Conservation (phyloP, 306 rosid genomes). For the Rosa chinensis region DNA sequence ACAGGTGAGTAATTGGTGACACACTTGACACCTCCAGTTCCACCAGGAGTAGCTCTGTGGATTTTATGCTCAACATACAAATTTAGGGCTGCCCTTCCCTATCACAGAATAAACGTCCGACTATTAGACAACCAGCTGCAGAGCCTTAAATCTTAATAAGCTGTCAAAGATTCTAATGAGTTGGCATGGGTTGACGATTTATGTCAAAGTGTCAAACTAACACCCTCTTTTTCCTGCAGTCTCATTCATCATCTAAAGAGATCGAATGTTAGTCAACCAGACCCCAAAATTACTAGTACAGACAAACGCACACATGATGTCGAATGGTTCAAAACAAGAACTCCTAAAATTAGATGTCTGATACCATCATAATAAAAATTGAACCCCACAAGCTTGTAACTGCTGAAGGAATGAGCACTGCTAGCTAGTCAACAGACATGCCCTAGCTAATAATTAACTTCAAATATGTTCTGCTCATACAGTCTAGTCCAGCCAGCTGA, state of each 20-base stretch:
- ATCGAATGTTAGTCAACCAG: not conserved
- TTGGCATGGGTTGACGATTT: not conserved
- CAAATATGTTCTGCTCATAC: not conserved
- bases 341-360: not conserved
- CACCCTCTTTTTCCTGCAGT: not conserved
- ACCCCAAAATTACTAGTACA: not conserved
- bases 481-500: not conserved
- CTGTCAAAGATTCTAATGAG: not conserved
- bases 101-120: not conserved
- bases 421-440: not conserved
- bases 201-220: not conserved
- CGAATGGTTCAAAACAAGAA: not conserved
- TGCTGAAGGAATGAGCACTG: not conserved
- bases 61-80: constrained; percentile 42
- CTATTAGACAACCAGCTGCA: not conserved
- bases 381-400: not conserved
- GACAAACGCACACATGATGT: not conserved
- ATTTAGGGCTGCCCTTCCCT: constrained; percentile 41
- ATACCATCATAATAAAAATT: not conserved
- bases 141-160: not conserved
- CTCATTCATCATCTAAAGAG: not conserved
- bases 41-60: constrained; percentile 50
- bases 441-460: not conserved
- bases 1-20: constrained; percentile 66
- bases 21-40: constrained; percentile 68